A percentile compares a stretch with the other conserved stretches of the same genome.
Evolutionary conservation across 1,139 yeast species (phyloP).

Genomic region (Saccharomyces hybrid): DNA sequence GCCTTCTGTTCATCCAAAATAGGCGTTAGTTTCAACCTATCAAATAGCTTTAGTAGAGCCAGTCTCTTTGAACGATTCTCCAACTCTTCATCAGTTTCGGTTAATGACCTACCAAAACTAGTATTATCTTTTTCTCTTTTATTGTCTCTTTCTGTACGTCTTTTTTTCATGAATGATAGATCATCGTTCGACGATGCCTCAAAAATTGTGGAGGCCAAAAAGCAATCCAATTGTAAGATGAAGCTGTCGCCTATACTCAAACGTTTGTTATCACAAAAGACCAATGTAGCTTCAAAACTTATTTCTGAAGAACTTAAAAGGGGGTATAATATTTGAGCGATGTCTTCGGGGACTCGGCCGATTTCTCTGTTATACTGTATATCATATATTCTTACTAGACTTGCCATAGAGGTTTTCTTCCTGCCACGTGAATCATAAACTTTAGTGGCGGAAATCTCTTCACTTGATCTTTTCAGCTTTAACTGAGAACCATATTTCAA

Average conservation of each 20-base stretch:
- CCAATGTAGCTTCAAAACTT: slow-evolving; percentile 49
- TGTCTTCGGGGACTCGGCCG: slow-evolving; percentile 69
- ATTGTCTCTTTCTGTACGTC: slow-evolving; percentile 10
- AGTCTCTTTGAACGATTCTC: slow-evolving; percentile 47
- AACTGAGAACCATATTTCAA: slow-evolving; percentile 46
- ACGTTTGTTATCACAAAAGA: slow-evolving; percentile 46
- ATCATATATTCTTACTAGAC: slow-evolving; percentile 25
- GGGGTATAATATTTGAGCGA: slow-evolving; percentile 62
- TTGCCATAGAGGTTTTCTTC: slow-evolving; percentile 18
- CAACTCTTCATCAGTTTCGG: slow-evolving; percentile 51
- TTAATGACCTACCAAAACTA: slow-evolving; percentile 8
- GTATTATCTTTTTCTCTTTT: slow-evolving; percentile 2
- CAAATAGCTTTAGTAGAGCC: slow-evolving; percentile 52
- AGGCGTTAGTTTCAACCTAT: slow-evolving; percentile 37
- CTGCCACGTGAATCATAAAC: slow-evolving; percentile 27
- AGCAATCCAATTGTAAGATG: slow-evolving; percentile 56
- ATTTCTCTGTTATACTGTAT: slow-evolving; percentile 44
- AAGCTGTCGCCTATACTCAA: slow-evolving; percentile 70
- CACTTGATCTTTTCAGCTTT: slow-evolving; percentile 6
- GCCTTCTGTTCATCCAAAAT: slow-evolving; percentile 20
- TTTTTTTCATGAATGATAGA: slow-evolving; percentile 12
- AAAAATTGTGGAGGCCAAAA: slow-evolving; percentile 48
- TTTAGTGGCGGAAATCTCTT: slow-evolving; percentile 1
- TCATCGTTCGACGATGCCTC: slow-evolving; percentile 12
- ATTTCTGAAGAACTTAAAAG: slow-evolving; percentile 52